Base-by-base conservation (phyloP, 768 basidiomycete species). In the Asterophora lycoperdoides region DNA sequence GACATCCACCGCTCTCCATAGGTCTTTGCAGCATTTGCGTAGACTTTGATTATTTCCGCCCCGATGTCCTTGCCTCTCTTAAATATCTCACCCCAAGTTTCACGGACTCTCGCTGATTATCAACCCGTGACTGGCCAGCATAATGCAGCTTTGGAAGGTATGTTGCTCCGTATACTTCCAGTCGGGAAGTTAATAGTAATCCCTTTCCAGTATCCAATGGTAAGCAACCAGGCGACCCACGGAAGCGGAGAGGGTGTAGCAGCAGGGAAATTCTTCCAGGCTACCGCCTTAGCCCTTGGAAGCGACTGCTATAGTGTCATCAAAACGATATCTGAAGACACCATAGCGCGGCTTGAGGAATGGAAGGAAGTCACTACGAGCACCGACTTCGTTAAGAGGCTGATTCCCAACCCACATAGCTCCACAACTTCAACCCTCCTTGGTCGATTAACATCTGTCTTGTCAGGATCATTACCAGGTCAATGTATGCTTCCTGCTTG, bases 31-130 rank as follows among this genome's bases (percentile, higher is more conserved):
- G 66, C 44, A 60, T 65, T 26, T 68, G 67, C 41, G 49, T 72
- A 28, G 71, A 74, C 32, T 64, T 69, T 36, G 71, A 71, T 2
- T 72, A 69, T 57, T 72, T 72, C 59, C 60, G 71, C 11, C 72
- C 71, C 0, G 51, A 60, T 1, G 64, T 74, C 54, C 56, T 72
- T 1, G 52, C 46, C n/a, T n/a, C n/a, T n/a, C n/a, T n/a, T n/a
- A 3, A 43, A 59, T 4, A 57, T 58, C 23, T 53, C 56, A 2
- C 62, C 65, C 1, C 56, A 65, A 28, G 56, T 61, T 7, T 53
- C 62, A 4, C 60, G 66, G 4, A 71, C n/a, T n/a, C n/a, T 73
- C 37, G 9, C 59, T 0, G 71, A 72, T 45, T 72, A 72, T 43
- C 46, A 59, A 26, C 46, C 55, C 6, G 53, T 64, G 35, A 53